Base-by-base conservation (phyloP, 306 rosid species). In the Cucurbita pepo region DNA sequence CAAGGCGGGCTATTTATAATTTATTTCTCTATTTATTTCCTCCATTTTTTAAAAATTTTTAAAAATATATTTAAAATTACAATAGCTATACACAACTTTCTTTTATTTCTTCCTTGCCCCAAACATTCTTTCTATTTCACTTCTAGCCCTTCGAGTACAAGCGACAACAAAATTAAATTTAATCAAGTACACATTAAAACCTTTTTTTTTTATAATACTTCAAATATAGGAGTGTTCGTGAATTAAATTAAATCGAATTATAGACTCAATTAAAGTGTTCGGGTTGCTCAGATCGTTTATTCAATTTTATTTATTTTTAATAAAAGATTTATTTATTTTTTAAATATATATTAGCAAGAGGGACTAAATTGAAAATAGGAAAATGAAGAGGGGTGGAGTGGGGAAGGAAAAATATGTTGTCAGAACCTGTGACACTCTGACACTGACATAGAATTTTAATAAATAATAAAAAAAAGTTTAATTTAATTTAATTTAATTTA, bases 1-100 rank as follows among this genome's bases (percentile, higher is more conserved):
- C 88, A 81, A 81, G 79, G 82, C 85, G 86, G 90, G 87, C 85
- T 87, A 76, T 82, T 75, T 67, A 0, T 65, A 10, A 63, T 60
- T 14, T 36, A 47, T 48, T 61, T 36, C 14, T 38, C 3, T 16
- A 1, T 63, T 40, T 64, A 25, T 25, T 43, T 1, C 41, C 8
- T 40, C 3, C 1, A 10, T n/a, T 41, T 64, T 30, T 18, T 5
- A 3, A n/a, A n/a, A n/a, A 5, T 40, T 44, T 15, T 43, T 11
- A 43, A 19, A 18, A 41, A 9, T 64, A 11, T 19, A 9, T 43
- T 0, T 30, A 5, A 8, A 62, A 11, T 67, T 48, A 48, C 18
- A 22, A 21, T 21, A 5, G 7, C 0, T 1, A 19, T 1, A 19
- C 54, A 11, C 6, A 16, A 1, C 2, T 5, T 65, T 4, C 1